Percentiles rank a stretch among this genome's conserved stretches.
These are phyloP conservation scores for Fomitopsis pulvina DNA, from an alignment of 768 basidiomycete species.

Conservation along the genomic window DNA sequence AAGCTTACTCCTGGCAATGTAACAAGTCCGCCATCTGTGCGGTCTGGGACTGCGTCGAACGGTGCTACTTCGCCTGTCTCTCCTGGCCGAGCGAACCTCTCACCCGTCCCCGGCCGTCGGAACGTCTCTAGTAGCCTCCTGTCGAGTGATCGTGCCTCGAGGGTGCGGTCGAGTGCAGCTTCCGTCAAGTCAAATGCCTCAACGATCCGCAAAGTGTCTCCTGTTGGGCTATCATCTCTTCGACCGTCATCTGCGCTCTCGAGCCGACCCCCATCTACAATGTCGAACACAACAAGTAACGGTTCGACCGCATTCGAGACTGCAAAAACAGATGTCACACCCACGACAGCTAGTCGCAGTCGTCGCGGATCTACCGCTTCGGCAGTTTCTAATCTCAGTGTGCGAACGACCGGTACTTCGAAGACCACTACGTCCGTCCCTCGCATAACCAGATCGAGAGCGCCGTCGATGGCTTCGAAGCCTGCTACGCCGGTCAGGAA, in stretches of 20 bases:
- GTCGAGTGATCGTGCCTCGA: background rate
- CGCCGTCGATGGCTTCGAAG: conserved; percentile 19
- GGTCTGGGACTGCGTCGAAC: conserved; percentile 10
- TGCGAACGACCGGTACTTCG: conserved; percentile 21
- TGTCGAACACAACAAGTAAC: conserved; percentile 34
- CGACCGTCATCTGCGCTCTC: conserved; percentile 22
- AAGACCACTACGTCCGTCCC: conserved; percentile 15
- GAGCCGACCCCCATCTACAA: conserved; percentile 21
- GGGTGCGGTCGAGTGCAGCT: conserved; percentile 12
- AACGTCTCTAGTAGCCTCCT: conserved; percentile 3
- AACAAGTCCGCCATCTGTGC: conserved; percentile 12
- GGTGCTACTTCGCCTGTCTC: conserved; percentile 8
- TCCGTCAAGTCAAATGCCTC: conserved; percentile 33
- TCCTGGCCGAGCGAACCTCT: conserved; percentile 10
- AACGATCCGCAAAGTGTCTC: conserved; percentile 28
- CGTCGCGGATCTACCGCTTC: conserved; percentile 26
- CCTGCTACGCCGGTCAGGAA: conserved; percentile 13
- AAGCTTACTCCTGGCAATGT: conserved; percentile 54
- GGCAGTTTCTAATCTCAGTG: conserved; percentile 23
- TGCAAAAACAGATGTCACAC: conserved; percentile 31
- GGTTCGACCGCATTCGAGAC: conserved; percentile 39
- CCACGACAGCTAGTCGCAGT: conserved; percentile 26
- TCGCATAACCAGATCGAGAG: conserved; percentile 14
- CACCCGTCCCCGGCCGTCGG: conserved; percentile 1
- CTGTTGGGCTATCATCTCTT: conserved; percentile 19